Base-by-base conservation (phyloP, 2,329 filamentous ascomycete species). In the Sporothrix phasma region DNA sequence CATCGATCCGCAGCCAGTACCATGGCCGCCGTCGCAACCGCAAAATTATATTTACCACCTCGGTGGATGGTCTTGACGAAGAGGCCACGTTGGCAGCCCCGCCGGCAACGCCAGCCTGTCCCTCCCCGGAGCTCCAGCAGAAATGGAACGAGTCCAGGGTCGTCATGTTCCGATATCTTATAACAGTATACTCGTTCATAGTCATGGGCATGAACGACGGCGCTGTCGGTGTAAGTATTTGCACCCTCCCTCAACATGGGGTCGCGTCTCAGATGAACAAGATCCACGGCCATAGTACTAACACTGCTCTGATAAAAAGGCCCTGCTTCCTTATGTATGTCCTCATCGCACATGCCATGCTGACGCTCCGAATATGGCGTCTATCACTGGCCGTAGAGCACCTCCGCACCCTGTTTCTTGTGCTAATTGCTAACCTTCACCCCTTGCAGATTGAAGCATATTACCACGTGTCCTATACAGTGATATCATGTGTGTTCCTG, bases 171-270 rank as follows among this genome's bases (percentile, higher is more conserved):
- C 81, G 86, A 45, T 83, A 84, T 53, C 73, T 82, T 41, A 78
- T 83, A 0, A 81, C 84, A 3, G 84, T 86, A 69, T 84, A 82
- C 73, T 80, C 81, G 5, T 84, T 90, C 67, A 75, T 86, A 22
- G 77, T 88, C 37, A 83, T 88, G 77, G 88, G 88, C 6, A 81
- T 86, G 75, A 88, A 88, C 69, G 88, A 90, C 74, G 87, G 82
- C 10, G 82, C 83, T 26, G 79, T 84, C 51, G 86, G 86, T 47
- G 84, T 84, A 76, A 15, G 56, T 51, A 19, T 26, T 17, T 5
- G 19, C 41, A 7, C 17, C 19, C 17, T 17, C 17, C 5, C 15
- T 13, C 15, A 3, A 37, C 34, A 37, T 11, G 5, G 3, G 17
- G 41, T n/a, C 1, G 41, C 17, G n/a, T 17, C 39, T 43, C 41